Percentiles rank a stretch among this genome's conserved stretches.
phyloP scores from a whole-genome alignment of 345 rosid species.

The Citrus medica region DNA sequence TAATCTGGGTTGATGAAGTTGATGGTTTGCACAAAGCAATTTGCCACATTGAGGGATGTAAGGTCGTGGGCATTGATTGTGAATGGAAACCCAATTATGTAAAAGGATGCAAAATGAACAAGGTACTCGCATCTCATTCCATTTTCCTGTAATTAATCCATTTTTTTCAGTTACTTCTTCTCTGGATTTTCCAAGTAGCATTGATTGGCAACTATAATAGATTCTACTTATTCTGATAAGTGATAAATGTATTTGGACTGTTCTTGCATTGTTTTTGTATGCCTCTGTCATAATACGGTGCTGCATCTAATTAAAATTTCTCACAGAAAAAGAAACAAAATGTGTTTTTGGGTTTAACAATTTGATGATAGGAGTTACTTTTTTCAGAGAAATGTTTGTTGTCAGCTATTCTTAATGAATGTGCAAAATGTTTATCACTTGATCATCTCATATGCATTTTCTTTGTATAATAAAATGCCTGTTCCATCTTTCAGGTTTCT shows the following conservation, averaged over 20 bases:
- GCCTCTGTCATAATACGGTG: not conserved
- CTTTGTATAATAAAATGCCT: not conserved
- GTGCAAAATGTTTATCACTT: not conserved
- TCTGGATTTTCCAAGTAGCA: not conserved
- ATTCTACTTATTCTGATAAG: not conserved
- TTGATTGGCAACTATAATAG: not conserved
- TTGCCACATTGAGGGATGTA: conserved; percentile 57
- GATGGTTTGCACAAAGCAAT: conserved; percentile 53
- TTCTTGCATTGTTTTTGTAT: not conserved
- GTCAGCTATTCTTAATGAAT: not conserved
- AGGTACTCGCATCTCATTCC: conserved; percentile 38
- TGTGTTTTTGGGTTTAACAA: not conserved
- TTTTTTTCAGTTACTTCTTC: not conserved
- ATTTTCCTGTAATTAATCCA: not conserved
- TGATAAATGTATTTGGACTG: not conserved
- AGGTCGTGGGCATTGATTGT: conserved; percentile 83
- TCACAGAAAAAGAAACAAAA: not conserved
- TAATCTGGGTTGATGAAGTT: conserved; percentile 79
- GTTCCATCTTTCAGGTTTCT: conserved; percentile 68
- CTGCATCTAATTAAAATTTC: not conserved
- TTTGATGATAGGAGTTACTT: not conserved
- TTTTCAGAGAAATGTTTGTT: not conserved
- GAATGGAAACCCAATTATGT: conserved; percentile 95
- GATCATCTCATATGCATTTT: not conserved
- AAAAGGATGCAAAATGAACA: conserved; percentile 72